These are phyloP conservation scores for Allium sativum DNA, from an alignment of 106 monocot species.

Conservation along the genomic window DNA sequence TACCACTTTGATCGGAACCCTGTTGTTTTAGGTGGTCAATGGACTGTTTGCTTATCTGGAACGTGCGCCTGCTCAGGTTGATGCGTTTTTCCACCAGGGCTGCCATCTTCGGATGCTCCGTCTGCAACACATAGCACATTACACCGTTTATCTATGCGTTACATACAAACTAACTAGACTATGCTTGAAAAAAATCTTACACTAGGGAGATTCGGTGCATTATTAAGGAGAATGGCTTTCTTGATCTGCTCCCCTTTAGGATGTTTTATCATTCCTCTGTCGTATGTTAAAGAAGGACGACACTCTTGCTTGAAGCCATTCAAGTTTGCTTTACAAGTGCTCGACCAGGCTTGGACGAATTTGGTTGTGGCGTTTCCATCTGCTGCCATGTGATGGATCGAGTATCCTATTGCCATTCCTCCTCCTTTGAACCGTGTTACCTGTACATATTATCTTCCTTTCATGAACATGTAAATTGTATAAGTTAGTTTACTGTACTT, in stretches of 20 bases:
- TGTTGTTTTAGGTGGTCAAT: neutral
- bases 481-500: no score
- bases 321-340: slow-evolving; percentile 2
- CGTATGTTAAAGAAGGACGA: neutral
- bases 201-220: slow-evolving; percentile 9
- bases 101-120: no score
- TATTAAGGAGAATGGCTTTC: neutral
- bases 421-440: slow-evolving; percentile 15
- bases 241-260: slow-evolving; percentile 17
- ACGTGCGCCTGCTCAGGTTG: neutral
- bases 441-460: neutral
- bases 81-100: neutral
- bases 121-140: no score
- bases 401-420: slow-evolving; percentile 28
- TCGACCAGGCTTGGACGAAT: slow-evolving; percentile 29
- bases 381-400: slow-evolving; percentile 24
- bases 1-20: neutral
- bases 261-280: slow-evolving; percentile 19
- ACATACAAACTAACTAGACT: no score
- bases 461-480: no score
- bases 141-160: no score
- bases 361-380: slow-evolving; percentile 26
- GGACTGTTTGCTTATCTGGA: neutral
- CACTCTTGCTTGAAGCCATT: neutral
- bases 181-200: slow-evolving; percentile 4